phyloP scores from a whole-genome alignment of 2,329 filamentous ascomycete genomes.

The Beauveria brongniartii region DNA sequence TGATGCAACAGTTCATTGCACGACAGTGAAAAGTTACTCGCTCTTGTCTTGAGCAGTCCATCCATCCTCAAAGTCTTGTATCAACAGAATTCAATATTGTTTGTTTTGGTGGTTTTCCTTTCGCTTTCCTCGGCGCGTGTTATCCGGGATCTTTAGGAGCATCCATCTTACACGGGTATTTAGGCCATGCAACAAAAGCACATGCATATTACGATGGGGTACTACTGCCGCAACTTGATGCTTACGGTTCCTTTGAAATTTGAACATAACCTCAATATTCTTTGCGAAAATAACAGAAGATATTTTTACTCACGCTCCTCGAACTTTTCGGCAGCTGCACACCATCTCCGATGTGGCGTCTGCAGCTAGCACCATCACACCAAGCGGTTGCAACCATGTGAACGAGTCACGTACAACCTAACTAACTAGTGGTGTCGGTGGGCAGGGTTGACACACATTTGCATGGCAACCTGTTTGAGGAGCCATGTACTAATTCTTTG shows the following conservation, averaged over 20 bases:
- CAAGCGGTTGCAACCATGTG: conserved; percentile 4
- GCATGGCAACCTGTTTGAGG: background rate
- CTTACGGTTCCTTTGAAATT: background rate
- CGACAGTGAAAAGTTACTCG: conserved; percentile 22
- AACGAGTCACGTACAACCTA: background rate
- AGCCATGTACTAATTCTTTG: background rate
- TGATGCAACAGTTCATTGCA: conserved; percentile 36
- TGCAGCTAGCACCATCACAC: background rate
- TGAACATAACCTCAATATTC: too few relatives aligned
- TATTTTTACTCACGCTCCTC: background rate
- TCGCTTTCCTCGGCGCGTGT: background rate
- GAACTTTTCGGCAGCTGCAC: background rate
- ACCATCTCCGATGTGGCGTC: background rate
- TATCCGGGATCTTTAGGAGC: background rate
- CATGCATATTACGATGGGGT: background rate
- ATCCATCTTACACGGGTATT: background rate
- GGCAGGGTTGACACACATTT: background rate
- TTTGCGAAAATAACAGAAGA: background rate
- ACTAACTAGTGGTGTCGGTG: background rate
- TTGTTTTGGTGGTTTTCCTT: background rate
- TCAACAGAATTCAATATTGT: background rate
- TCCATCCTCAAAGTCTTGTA: background rate
- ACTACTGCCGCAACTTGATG: background rate
- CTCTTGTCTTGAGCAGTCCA: background rate
- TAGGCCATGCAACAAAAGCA: background rate